Evolutionary conservation across 1,284 basidiomycete species (phyloP).

Genomic region (Trametes sp.): DNA sequence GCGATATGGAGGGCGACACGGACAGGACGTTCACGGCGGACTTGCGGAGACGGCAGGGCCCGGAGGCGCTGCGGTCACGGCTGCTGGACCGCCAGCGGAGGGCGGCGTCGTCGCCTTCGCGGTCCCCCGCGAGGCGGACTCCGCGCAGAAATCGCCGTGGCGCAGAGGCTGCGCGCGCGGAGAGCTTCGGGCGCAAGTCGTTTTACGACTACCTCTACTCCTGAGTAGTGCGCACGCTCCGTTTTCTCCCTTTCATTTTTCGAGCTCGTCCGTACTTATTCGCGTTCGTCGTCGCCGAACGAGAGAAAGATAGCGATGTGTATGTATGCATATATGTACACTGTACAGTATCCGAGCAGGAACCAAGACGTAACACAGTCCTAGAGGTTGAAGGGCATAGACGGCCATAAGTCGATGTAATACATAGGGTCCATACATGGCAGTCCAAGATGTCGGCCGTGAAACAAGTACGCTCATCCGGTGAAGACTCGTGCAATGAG

Average conservation of each 20-base stretch:
- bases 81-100: conserved; percentile 41
- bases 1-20: conserved; percentile 24
- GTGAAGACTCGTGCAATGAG: conserved; percentile 68
- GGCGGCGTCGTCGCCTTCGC: conserved; percentile 49
- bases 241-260: background rate
- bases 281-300: conserved; percentile 8
- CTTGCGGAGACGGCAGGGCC: conserved; percentile 38
- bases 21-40: conserved; percentile 35
- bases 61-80: conserved; percentile 36
- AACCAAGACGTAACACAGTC: background rate
- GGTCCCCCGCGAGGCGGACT: conserved; percentile 47
- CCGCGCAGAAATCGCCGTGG: conserved; percentile 33
- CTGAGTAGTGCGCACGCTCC: conserved; percentile 29
- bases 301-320: conserved; percentile 6
- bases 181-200: conserved; percentile 29
- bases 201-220: conserved; percentile 54
- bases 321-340: conserved; percentile 11
- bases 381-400: conserved; percentile 8
- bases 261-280: background rate
- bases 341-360: conserved; percentile 5
- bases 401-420: background rate
- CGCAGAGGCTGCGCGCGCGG: conserved; percentile 24
- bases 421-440: conserved; percentile 16
- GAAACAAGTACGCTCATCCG: conserved; percentile 46
- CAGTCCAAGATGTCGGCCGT: background rate